Percentiles rank a stretch among this genome's conserved stretches.
Evolutionary conservation across 73 alveolate species (phyloP).

Genomic region (Uronychia setigera): DNA sequence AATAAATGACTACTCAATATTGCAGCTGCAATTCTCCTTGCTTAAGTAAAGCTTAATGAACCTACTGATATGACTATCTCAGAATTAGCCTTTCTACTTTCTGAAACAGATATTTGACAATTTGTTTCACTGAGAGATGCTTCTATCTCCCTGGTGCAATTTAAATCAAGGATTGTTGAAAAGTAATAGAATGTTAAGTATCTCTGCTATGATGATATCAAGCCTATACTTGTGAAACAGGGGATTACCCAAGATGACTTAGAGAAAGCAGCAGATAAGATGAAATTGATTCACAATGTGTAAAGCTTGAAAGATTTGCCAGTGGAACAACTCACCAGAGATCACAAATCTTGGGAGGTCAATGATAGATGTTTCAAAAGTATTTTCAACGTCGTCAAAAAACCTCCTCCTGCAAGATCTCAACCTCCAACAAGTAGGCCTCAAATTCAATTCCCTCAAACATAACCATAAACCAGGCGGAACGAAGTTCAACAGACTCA

Average conservation of each 20-base stretch:
- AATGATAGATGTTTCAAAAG: conserved; percentile 2
- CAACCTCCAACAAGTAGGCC: too few species aligned
- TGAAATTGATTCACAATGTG: not conserved
- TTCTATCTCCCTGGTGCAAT: not conserved
- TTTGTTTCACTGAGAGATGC: not conserved
- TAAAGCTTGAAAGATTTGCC: not conserved
- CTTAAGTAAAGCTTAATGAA: not conserved
- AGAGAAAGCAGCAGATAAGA: not conserved
- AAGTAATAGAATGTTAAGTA: not conserved
- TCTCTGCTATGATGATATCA: not conserved
- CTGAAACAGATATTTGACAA: not conserved
- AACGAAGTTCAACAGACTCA: not conserved
- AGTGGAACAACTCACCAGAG: not conserved
- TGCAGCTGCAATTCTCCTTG: not conserved
- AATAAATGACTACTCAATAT: not conserved
- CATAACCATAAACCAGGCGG: too few species aligned
- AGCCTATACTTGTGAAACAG: not conserved
- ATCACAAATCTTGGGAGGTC: conserved; percentile 2
- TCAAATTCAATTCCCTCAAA: too few species aligned
- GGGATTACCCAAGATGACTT: not conserved
- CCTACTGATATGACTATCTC: not conserved
- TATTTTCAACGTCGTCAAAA: not conserved
- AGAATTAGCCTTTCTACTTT: not conserved
- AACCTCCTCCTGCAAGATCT: too few species aligned
- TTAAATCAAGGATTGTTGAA: not conserved